phyloP scores from a whole-genome alignment of 352 stramenopile genomes.

The Phytopythium mirpurense region DNA sequence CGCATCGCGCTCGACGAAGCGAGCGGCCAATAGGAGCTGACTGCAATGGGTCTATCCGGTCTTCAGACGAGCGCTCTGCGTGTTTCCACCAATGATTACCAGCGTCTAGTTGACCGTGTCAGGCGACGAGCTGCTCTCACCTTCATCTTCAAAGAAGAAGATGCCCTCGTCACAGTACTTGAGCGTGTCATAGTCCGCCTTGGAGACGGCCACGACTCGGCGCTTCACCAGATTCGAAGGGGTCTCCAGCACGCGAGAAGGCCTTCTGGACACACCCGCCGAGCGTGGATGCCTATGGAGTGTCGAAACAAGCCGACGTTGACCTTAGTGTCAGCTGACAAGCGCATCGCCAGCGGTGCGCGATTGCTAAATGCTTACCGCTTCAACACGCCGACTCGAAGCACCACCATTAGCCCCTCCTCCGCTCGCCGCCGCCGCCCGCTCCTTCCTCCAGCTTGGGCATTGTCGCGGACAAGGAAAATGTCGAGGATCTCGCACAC shows the following conservation, averaged over 20 bases:
- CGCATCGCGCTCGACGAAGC: slow-evolving; percentile 49
- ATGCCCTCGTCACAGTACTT: slow-evolving; percentile 73
- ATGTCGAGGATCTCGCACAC: slow-evolving; percentile 82
- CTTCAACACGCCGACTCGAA: slow-evolving; percentile 61
- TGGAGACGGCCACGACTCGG: slow-evolving; percentile 62
- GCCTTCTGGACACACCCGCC: slow-evolving; percentile 29
- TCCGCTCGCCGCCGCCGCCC: slow-evolving; percentile 21
- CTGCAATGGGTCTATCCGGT: neutral
- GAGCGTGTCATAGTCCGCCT: slow-evolving; percentile 49
- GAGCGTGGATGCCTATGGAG: slow-evolving; percentile 44
- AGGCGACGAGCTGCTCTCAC: slow-evolving; percentile 4
- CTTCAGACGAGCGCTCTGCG: too few species aligned
- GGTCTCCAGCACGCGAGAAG: slow-evolving; percentile 42
- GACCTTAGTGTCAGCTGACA: too few species aligned
- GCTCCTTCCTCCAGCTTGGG: slow-evolving; percentile 12
- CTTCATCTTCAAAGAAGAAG: slow-evolving; percentile 58
- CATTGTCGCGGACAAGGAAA: slow-evolving; percentile 14
- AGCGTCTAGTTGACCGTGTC: too few species aligned
- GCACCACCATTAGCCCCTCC: slow-evolving; percentile 27
- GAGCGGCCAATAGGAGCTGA: neutral
- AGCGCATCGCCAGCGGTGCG: neutral
- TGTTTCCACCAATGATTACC: too few species aligned
- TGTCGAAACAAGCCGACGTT: neutral
- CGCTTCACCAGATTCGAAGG: slow-evolving; percentile 59
- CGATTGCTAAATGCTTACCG: slow-evolving; percentile 21